These are phyloP conservation scores for Fusarium piperis DNA, from an alignment of 2,329 filamentous ascomycete species.

Conservation along the genomic window DNA sequence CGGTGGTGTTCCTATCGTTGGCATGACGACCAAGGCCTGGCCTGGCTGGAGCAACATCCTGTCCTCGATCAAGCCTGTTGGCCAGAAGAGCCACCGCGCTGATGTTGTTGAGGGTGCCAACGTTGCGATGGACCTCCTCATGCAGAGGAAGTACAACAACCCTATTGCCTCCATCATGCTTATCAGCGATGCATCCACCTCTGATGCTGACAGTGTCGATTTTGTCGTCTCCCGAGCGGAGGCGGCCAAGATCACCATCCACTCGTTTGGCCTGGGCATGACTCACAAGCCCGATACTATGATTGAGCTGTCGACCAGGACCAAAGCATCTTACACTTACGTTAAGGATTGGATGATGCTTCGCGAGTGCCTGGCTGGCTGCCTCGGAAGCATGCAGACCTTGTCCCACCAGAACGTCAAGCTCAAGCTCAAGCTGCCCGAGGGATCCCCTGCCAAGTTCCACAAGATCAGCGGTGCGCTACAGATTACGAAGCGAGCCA, in stretches of 20 bases:
- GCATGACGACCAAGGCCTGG: constrained; percentile 97
- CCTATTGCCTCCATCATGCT: constrained; percentile 94
- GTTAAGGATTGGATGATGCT: constrained; percentile 99
- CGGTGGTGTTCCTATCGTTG: constrained; percentile 93
- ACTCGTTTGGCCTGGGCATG: constrained; percentile 95
- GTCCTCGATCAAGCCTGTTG: constrained; percentile 88
- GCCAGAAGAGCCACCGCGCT: constrained; percentile 94
- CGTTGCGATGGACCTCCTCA: constrained; percentile 96
- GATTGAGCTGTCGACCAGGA: constrained; percentile 95
- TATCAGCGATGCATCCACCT: constrained; percentile 96
- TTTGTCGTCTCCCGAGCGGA: constrained; percentile 97
- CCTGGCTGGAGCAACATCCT: constrained; percentile 88
- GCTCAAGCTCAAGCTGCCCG: constrained; percentile 90
- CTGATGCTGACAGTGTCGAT: constrained; percentile 93
- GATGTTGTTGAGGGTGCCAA: constrained; percentile 98
- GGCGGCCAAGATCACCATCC: constrained; percentile 96
- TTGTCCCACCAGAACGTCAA: constrained; percentile 99
- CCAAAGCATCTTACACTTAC: constrained; percentile 97
- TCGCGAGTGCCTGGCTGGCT: constrained; percentile 93
- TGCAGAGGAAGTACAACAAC: constrained; percentile 97
- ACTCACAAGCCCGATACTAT: constrained; percentile 99
- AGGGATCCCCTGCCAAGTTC: constrained; percentile 97
- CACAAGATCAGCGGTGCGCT: constrained; percentile 97
- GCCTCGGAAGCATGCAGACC: constrained; percentile 89
- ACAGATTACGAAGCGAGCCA: constrained; percentile 95